Evolutionary conservation across 371 early-diverging fungal genomes (phyloP).

Genomic region (Apophysomyces trapeziformis): DNA sequence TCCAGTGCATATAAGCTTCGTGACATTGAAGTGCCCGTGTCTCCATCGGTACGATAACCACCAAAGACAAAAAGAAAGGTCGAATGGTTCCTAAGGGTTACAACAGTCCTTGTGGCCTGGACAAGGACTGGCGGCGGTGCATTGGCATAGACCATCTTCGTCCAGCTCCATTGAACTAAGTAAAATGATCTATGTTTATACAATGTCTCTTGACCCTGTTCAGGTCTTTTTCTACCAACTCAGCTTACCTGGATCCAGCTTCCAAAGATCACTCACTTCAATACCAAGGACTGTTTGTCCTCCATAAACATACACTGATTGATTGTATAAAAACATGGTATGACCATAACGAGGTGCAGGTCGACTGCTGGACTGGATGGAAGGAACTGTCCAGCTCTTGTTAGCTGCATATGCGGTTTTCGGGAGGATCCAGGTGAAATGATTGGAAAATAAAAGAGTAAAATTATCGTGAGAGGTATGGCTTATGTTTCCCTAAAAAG

Average conservation of each 20-base stretch:
- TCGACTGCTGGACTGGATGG: not conserved
- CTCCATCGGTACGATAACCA: not conserved
- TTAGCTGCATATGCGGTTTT: not conserved
- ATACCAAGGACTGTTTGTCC: not conserved
- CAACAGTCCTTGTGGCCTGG: not conserved
- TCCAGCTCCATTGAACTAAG: slow-evolving; percentile 1
- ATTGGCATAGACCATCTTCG: not conserved
- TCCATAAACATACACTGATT: slow-evolving; percentile 4
- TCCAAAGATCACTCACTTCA: slow-evolving; percentile 9
- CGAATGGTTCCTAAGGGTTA: not conserved
- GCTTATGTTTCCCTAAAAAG: no score
- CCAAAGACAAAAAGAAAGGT: slow-evolving; percentile 1
- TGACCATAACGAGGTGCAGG: slow-evolving; percentile 11
- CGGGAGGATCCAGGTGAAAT: no score
- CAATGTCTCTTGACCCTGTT: no score
- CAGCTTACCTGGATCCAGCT: slow-evolving; percentile 8
- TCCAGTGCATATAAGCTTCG: not conserved
- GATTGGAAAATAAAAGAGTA: no score
- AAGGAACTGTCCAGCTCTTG: slow-evolving; percentile 3
- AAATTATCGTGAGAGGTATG: no score
- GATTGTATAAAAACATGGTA: not conserved
- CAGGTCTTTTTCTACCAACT: not conserved
- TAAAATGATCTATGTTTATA: not conserved
- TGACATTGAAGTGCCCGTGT: not conserved
- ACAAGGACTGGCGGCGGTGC: not conserved